phyloP scores from a whole-genome alignment of 2,329 filamentous ascomycete species.

The Fusarium devonianum region DNA sequence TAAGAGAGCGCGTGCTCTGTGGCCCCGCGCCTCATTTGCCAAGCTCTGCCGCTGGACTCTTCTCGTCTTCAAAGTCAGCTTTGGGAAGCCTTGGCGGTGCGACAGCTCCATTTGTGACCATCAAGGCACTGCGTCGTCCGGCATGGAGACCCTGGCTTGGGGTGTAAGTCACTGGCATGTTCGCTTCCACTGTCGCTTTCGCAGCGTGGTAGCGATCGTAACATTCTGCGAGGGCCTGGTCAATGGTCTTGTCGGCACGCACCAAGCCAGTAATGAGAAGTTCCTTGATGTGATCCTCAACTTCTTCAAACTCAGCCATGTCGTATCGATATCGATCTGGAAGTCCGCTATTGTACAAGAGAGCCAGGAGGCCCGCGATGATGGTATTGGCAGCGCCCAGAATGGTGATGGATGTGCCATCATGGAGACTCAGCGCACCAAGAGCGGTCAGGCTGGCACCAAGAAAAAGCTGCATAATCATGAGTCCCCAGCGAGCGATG shows the following conservation, averaged over 20 bases:
- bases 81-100: slow-evolving; percentile 11
- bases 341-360: slow-evolving; percentile 62
- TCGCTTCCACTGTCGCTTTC: slow-evolving; percentile 56
- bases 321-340: slow-evolving; percentile 60
- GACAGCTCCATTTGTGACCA: neutral
- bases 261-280: slow-evolving; percentile 58
- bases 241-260: slow-evolving; percentile 50
- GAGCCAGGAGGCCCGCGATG: slow-evolving; percentile 57
- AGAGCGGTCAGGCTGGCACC: slow-evolving; percentile 59
- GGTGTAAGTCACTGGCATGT: slow-evolving; percentile 54
- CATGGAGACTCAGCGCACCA: slow-evolving; percentile 50
- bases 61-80: slow-evolving; percentile 11
- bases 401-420: slow-evolving; percentile 55
- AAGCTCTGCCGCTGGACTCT: slow-evolving; percentile 17
- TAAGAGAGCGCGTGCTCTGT: slow-evolving; percentile 24
- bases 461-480: slow-evolving; percentile 58
- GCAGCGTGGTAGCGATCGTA: slow-evolving; percentile 56
- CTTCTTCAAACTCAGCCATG: slow-evolving; percentile 56
- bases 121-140: slow-evolving; percentile 12
- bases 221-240: slow-evolving; percentile 57
- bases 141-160: slow-evolving; percentile 31
- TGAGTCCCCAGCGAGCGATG: slow-evolving; percentile 53
- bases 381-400: slow-evolving; percentile 60
- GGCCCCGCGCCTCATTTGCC: slow-evolving; percentile 14
- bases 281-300: slow-evolving; percentile 60